Conservation (phyloP, 352 stramenopile species). For the Phytopythium helicoides region DNA sequence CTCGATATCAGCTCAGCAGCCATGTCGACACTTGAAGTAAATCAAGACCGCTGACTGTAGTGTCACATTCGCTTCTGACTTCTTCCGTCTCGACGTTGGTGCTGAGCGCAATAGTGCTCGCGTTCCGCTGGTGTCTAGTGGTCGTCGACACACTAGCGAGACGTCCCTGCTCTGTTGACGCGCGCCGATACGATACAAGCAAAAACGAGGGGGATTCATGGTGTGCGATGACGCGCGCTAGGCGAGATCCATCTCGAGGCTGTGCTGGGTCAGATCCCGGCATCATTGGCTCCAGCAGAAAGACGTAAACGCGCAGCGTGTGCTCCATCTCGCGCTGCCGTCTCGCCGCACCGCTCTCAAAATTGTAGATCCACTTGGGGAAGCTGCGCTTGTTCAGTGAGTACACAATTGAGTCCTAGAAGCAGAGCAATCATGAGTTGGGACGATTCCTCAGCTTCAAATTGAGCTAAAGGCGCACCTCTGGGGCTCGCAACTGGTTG, state of each 20-base stretch:
- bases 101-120: too few species aligned
- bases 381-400: slow-evolving; percentile 53
- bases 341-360: slow-evolving; percentile 43
- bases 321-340: slow-evolving; percentile 48
- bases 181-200: slow-evolving; percentile 34
- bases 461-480: too few species aligned
- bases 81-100: too few species aligned
- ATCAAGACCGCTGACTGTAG: too few species aligned
- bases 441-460: neutral
- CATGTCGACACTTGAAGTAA: too few species aligned
- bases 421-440: neutral
- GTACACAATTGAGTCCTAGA: slow-evolving; percentile 32
- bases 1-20: too few species aligned
- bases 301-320: slow-evolving; percentile 38
- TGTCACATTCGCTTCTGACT: too few species aligned
- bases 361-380: slow-evolving; percentile 52
- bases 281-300: slow-evolving; percentile 16
- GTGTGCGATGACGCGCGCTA: slow-evolving; percentile 35
- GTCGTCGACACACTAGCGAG: too few species aligned
- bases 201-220: slow-evolving; percentile 29
- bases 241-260: too few species aligned
- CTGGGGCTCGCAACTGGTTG: too few species aligned
- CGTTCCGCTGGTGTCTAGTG: too few species aligned
- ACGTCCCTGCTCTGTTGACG: too few species aligned
- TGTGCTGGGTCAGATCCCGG: slow-evolving; percentile 1